Evolutionary conservation across 371 early-diverging fungal genomes (phyloP), one percentile per base, ranked within the genome.

Genomic region (Actinomucor elegans): DNA sequence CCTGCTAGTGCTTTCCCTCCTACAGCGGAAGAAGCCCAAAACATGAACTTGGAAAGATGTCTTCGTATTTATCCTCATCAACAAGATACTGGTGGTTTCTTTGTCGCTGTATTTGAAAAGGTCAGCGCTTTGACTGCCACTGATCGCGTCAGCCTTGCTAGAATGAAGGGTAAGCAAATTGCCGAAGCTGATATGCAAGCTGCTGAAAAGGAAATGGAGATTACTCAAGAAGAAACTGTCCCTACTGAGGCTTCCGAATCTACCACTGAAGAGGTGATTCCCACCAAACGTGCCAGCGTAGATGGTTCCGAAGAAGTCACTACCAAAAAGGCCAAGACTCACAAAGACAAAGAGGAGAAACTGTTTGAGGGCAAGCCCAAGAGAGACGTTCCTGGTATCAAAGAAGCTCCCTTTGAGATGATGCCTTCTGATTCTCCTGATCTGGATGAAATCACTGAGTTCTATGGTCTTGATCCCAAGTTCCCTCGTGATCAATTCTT

Each of bases 71-170:
- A 93, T 65, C 99, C 99, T 41, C 95, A 94, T 55, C 75, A 89
- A 48, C 98, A 99, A 76, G 89, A 99, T 71, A 98, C 99, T 14
- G 99, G 99, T 55, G 99, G 96, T 15, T 99, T 99, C 82, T 99
- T 99, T 81, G 93, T 99, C 21, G 96, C 98, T 32, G 96, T 98
- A 9, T 81, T 99, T 52, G 86, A 93, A 71, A 98, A 96, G 79
- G 79, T 82, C 5, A 76, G 75, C 4, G 82, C 84, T 11, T 75
- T 84, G 63, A 80, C 73, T 38, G 82, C 75, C 28, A 75, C 77
- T 38, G 84, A 84, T 62, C 69, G 75, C 64, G 52, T 57, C 7
- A 56, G 62, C 18, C 33, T 68, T 18, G 71, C 73, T 17, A 57
- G 53, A 20, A 17, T 23, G 2, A 31, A 63, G 24, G 73, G 69